Percentiles rank a stretch among this genome's conserved stretches.
These are phyloP conservation scores for Arbutus unedo DNA, from an alignment of 148 eudicot species.

Conservation along the genomic window DNA sequence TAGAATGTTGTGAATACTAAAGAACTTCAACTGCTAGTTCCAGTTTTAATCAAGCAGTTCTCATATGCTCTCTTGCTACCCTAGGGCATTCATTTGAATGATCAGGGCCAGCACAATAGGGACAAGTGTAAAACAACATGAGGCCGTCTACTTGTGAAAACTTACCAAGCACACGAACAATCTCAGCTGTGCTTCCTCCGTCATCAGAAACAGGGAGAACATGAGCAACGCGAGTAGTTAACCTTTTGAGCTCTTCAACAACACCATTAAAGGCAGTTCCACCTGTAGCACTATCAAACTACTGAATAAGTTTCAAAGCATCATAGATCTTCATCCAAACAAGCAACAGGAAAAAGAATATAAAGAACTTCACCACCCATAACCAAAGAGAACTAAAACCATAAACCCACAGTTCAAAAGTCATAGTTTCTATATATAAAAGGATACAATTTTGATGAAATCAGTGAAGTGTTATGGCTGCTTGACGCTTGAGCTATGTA, in stretches of 20 bases:
- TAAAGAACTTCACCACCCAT: not conserved
- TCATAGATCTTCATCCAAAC: not conserved
- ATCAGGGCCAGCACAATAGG: not conserved
- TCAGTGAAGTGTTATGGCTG: not conserved
- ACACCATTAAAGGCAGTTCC: constrained; percentile 98
- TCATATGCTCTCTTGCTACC: constrained; percentile 4
- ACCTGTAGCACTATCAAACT: constrained; percentile 42
- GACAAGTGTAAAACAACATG: constrained; percentile 9
- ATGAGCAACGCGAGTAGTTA: constrained; percentile 86
- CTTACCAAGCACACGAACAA: constrained; percentile 96
- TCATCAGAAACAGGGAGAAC: constrained; percentile 99
- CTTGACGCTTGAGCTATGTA: not conserved
- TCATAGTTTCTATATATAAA: not conserved
- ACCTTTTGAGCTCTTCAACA: constrained; percentile 88
- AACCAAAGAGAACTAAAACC: constrained; percentile 7
- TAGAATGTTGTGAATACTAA: constrained; percentile 3
- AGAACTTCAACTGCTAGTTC: not conserved
- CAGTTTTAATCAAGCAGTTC: not conserved
- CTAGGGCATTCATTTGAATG: not conserved
- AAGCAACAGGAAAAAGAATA: not conserved
- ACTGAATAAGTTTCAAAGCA: constrained; percentile 6
- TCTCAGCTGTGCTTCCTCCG: constrained; percentile 99
- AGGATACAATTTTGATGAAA: not conserved
- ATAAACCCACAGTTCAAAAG: not conserved
- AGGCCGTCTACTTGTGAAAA: constrained; percentile 9